phyloP scores from a whole-genome alignment of 441 rosid species.

The Populus tomentosa region DNA sequence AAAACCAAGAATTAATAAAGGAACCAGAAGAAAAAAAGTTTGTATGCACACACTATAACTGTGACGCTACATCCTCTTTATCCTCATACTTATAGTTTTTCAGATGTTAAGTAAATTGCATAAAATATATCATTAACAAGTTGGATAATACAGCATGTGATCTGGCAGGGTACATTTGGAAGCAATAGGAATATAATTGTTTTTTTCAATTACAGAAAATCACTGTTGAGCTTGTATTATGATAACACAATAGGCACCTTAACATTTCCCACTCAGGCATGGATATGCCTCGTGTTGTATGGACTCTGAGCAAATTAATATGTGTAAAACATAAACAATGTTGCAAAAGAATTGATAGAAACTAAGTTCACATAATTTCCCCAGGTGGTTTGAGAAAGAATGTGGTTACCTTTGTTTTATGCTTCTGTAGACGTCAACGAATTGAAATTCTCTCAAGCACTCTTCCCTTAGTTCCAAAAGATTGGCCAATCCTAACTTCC shows the following conservation, averaged over 20 bases:
- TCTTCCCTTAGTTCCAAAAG: constrained; percentile 98
- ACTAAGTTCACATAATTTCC: background rate
- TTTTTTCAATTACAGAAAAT: background rate
- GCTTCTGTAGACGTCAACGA: constrained; percentile 92
- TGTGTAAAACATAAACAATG: background rate
- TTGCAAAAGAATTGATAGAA: background rate
- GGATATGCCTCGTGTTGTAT: background rate
- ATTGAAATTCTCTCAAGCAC: constrained; percentile 97
- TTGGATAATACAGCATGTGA: background rate
- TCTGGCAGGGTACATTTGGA: too few relatives aligned
- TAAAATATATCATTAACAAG: too few relatives aligned
- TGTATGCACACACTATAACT: background rate
- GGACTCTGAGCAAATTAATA: too few relatives aligned
- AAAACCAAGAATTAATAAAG: constrained; percentile 7
- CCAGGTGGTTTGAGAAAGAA: background rate
- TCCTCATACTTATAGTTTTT: background rate
- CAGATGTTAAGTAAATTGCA: background rate
- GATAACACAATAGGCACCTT: too few relatives aligned
- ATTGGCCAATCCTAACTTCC: constrained; percentile 94
- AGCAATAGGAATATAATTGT: too few relatives aligned
- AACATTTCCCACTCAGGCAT: background rate
- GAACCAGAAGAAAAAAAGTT: background rate
- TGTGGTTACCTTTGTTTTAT: constrained; percentile 82
- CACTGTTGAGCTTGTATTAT: background rate
- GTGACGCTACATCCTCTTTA: background rate